Percentiles rank a stretch among this genome's conserved stretches.
Conservation (phyloP, 2,329 filamentous ascomycete species). For the Erysiphe neolycopersici region DNA sequence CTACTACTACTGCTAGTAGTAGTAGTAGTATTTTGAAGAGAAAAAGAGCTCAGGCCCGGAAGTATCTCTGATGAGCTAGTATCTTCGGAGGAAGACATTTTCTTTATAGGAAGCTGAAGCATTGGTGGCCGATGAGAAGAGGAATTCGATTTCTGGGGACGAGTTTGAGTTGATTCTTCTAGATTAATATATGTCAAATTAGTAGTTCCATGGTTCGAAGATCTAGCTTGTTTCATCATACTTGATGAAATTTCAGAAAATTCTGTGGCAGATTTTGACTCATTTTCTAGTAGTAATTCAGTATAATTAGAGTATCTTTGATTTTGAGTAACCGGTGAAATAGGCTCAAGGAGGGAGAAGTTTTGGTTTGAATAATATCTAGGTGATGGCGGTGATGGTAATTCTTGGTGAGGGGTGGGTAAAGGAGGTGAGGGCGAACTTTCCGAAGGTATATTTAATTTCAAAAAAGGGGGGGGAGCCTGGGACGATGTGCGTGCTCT, state of each 20-base stretch:
- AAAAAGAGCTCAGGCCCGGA: slow-evolving; percentile 8
- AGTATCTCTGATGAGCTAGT: slow-evolving; percentile 9
- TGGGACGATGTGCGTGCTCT: slow-evolving; percentile 19
- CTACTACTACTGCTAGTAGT: too few relatives aligned
- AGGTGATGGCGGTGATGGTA: background rate
- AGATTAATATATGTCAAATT: too few relatives aligned
- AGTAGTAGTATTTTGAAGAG: slow-evolving; percentile 8
- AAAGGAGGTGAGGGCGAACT: slow-evolving; percentile 16
- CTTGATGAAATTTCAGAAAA: too few relatives aligned
- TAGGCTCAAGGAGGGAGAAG: background rate
- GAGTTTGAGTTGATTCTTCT: too few relatives aligned
- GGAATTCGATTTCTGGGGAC: background rate
- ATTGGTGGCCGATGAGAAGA: slow-evolving; percentile 5
- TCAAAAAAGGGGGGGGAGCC: slow-evolving; percentile 5
- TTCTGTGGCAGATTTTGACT: too few relatives aligned
- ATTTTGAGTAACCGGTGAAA: background rate
- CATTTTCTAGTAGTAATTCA: too few relatives aligned
- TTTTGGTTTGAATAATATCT: background rate
- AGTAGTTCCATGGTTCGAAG: too few relatives aligned
- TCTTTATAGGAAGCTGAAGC: slow-evolving; percentile 6
- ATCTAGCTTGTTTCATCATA: too few relatives aligned
- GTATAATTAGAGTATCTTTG: too few relatives aligned
- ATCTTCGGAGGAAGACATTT: slow-evolving; percentile 8
- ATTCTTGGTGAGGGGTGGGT: slow-evolving; percentile 9
- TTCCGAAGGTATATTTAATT: slow-evolving; percentile 7